Evolutionary conservation across 2,329 filamentous ascomycete species (phyloP), one percentile per base, ranked within the genome.

Genomic region (Stachybotrys echinatus): DNA sequence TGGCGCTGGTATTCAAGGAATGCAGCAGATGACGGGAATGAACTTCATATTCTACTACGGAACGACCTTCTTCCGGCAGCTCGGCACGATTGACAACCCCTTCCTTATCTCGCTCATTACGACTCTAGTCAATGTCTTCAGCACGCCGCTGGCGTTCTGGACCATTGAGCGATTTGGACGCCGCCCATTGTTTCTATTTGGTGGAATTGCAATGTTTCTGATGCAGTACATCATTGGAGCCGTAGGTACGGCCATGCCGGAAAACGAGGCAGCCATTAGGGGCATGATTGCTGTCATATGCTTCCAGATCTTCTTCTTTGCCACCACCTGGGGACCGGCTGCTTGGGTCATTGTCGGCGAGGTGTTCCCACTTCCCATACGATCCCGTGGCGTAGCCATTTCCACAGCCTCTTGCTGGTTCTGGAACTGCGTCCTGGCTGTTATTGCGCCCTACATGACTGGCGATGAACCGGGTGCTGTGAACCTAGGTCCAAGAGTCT

Each of bases 271-370:
- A 12, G 69, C 68, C n/a, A 61, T 66, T 39, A 59, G 59, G 37
- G 77, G 81, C 39, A 79, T 87, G 72, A 87, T 90, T 57, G 81
- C 85, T 48, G 88, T 89, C 73, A 89, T 88, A 64, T 86, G 82
- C 71, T 80, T 91, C 71, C 87, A 87, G 76, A 89, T 91, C 70
- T 83, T 87, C 74, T 88, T 86, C 79, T 91, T 90, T 67, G 87
- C 87, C 47, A 77, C 75, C 19, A 89, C 86, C 47, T 91, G 87
- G 87, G 87, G 87, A 40, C 87, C 87, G 1, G 81, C 63, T 12
- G 74, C 81, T 18, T 87, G 83, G 83, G 79, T 81, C 42, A 76
- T 89, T 49, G 86, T 89, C 58, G 87, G 87, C 61, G 87, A 91
- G 71, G 82, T 86, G 64, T 91, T 84, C 77, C 85, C 87, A 50